Conservation (phyloP, 2,329 filamentous ascomycete species). For the Clonostachys sp. region DNA sequence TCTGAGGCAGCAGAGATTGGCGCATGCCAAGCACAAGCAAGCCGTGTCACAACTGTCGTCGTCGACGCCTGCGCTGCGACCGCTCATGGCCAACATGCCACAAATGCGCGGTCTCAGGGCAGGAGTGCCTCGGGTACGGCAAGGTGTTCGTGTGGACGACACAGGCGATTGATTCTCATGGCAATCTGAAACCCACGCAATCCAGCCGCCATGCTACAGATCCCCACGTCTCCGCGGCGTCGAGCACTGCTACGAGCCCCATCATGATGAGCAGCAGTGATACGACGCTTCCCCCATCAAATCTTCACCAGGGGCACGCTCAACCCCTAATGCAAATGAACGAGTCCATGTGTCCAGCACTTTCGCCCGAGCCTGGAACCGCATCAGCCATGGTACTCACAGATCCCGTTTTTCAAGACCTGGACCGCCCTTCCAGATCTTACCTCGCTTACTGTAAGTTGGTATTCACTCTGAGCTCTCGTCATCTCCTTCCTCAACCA, state of each 20-base stretch:
- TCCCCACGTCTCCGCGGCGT: neutral
- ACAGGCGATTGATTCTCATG: slow-evolving; percentile 41
- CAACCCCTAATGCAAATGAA: neutral
- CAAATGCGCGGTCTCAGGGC: slow-evolving; percentile 51
- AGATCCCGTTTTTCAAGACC: slow-evolving; percentile 52
- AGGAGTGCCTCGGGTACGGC: slow-evolving; percentile 59
- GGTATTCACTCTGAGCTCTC: too few species aligned
- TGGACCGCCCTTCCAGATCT: slow-evolving; percentile 36
- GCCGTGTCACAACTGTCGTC: slow-evolving; percentile 59
- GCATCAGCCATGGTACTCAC: slow-evolving; percentile 25
- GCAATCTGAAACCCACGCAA: slow-evolving; percentile 20
- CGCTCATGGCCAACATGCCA: slow-evolving; percentile 53
- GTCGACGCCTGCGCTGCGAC: slow-evolving; percentile 57
- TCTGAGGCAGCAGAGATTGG: neutral
- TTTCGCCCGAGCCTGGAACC: neutral
- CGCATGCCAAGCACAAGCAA: slow-evolving; percentile 23
- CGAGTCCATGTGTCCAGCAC: neutral
- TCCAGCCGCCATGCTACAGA: neutral
- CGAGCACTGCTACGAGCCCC: neutral
- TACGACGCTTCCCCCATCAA: neutral
- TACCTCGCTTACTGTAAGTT: slow-evolving; percentile 48
- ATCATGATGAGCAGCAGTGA: neutral
- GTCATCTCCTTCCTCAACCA: too few species aligned
- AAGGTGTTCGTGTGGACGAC: slow-evolving; percentile 54
- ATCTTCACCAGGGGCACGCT: neutral